Conservation (phyloP, 371 early-diverging fungal genomes). For the Syncephalastrum monosporum region DNA sequence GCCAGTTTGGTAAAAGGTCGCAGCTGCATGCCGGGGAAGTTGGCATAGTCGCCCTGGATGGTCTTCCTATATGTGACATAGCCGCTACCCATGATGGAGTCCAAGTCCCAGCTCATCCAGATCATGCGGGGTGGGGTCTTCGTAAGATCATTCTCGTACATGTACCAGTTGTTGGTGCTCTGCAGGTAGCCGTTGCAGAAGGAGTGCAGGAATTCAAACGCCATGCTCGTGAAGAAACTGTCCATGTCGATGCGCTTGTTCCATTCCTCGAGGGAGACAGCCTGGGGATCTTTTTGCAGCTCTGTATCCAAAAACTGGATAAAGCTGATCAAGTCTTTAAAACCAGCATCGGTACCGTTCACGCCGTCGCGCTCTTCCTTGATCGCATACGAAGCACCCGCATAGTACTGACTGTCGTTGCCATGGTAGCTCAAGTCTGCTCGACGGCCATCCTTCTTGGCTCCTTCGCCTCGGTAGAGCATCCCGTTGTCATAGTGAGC, state of each 20-base stretch:
- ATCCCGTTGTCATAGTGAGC: conserved; percentile 29
- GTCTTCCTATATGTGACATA: no score
- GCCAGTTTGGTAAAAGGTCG: neutral
- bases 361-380: conserved; percentile 17
- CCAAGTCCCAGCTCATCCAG: no score
- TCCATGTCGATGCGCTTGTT: conserved; percentile 30
- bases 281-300: conserved; percentile 12
- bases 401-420: conserved; percentile 21
- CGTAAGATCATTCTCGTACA: conserved; percentile 13
- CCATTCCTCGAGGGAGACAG: conserved; percentile 18
- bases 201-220: conserved; percentile 33
- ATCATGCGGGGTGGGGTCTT: neutral
- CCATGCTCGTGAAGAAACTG: conserved; percentile 20
- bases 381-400: conserved; percentile 21
- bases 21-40: no score
- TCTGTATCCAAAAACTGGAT: conserved; percentile 27
- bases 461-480: conserved; percentile 28
- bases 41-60: no score
- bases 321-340: conserved; percentile 20
- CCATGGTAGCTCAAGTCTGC: conserved; percentile 25
- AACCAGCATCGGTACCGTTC: conserved; percentile 6
- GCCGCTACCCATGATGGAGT: no score
- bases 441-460: neutral
- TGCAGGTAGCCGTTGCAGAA: conserved; percentile 38
- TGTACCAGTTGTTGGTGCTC: conserved; percentile 34